Evolutionary conservation across 768 basidiomycete species (phyloP), one percentile per base, ranked within the genome.

Genomic region (Agaricus subrufescens): DNA sequence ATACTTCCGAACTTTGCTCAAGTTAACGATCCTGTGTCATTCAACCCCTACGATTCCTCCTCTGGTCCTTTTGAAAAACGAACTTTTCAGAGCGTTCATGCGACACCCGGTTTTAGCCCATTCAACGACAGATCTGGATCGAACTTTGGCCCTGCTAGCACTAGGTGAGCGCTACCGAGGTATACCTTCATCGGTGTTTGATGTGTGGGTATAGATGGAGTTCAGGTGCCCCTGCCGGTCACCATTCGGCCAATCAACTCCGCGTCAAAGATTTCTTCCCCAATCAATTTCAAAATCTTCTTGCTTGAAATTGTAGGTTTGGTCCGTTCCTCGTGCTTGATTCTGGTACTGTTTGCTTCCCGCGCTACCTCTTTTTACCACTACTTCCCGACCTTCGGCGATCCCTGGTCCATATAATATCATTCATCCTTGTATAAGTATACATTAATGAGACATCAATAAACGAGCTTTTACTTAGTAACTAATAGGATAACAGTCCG

Each of bases 221-320:
- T 34, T 23, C 43, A 25, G 49, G 45, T 30, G 25, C 47, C 15
- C 6, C 49, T 19, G 4, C 37, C 15, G 29, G 25, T 37, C 47
- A 50, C 15, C 30, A 29, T 25, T 26, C 43, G 3, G 19, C 27
- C 19, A 43, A n/a, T 45, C 55, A 50, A 45, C 55, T 11, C n/a
- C 15, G 47, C 49, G 43, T 27, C 42, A 38, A 56, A 39, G 34
- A 49, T 34, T 43, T 46, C 31, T 56, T 56, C 27, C 10, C 55
- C 26, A 39, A 37, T 46, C 55, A 56, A 34, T 56, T 49, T 30
- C 54, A 34, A 23, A 56, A 56, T 46, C 55, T 56, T 56, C 55
- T 56, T 56, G 55, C 48, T 56, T 56, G 43, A 56, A 50, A 40
- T 27, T 50, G 55, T 43, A 50, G 25, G 42, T 56, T 25, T 42